Evolutionary conservation across 2,329 filamentous ascomycete genomes (phyloP), one percentile per base, ranked within the genome.

Genomic region (Paraphaeosphaeria minitans): DNA sequence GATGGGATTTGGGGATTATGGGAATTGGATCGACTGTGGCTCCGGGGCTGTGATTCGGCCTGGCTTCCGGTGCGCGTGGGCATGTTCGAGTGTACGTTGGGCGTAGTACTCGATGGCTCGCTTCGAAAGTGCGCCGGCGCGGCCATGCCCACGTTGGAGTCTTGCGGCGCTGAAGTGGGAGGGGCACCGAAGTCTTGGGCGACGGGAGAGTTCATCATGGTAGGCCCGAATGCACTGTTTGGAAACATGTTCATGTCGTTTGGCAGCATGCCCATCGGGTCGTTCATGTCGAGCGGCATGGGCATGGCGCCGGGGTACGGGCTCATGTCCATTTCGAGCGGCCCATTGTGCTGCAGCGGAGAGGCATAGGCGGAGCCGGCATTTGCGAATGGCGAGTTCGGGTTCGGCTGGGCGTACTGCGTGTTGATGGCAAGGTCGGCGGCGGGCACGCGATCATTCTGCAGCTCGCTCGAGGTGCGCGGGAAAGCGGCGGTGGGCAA

Each of bases 271-370:
- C 56, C 61, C 43, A 79, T 63, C 24, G 71, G 70, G 47, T 77
- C 68, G 64, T 70, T 65, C 74, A 79, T 79, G 55, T 82, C 79
- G 62, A 82, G 74, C 14, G 75, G 62, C 76, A 82, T 79, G 47
- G 70, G 66, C 66, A 82, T 73, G 54, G 62, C 66, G 41, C 71
- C 69, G 37, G 78, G 73, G 61, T 79, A 82, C 1, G 79, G 76
- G 61, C 75, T 78, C 67, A 82, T 78, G 55, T 76, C 74, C 72
- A 82, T 73, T 48, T 81, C 80, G 46, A 82, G 59, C 7, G 71
- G 63, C 21, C 61, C 67, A 13, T 67, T 71, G 14, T 68, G 68
- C 58, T 79, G 73, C 41, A 80, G 72, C 12, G 81, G 78, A 13
- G 81, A 81, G 33, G 77, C 75, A 68, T 79, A 83, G 14, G 76